Percentiles rank a stretch among this genome's conserved stretches.
phyloP scores from a whole-genome alignment of 768 basidiomycete genomes.

The Collybia nuda region DNA sequence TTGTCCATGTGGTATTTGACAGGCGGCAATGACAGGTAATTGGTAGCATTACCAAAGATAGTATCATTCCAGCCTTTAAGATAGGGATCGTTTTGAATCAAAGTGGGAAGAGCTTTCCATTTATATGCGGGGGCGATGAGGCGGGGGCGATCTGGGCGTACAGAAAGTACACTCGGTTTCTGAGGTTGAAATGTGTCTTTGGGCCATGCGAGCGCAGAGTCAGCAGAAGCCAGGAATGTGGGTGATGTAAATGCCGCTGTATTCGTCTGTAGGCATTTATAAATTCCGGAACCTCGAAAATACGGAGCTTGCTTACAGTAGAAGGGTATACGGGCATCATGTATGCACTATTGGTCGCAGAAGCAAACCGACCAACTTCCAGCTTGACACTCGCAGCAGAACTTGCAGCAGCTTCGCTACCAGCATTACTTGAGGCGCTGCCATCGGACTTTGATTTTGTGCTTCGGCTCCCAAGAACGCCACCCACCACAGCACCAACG shows the following conservation, averaged over 20 bases:
- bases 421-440: constrained; percentile 40
- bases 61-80: constrained; percentile 86
- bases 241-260: constrained; percentile 68
- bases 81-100: constrained; percentile 86
- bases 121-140: constrained; percentile 91
- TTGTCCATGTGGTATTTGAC: constrained; percentile 77
- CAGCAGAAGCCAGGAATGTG: constrained; percentile 63
- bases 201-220: constrained; percentile 68
- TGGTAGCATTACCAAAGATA: constrained; percentile 86
- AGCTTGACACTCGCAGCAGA: constrained; percentile 60
- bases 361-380: constrained; percentile 67
- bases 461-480: constrained; percentile 70
- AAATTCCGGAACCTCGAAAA: not conserved
- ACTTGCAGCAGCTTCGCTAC: constrained; percentile 46
- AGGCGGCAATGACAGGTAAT: constrained; percentile 62
- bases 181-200: constrained; percentile 72
- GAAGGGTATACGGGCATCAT: constrained; percentile 86
- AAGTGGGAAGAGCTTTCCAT: constrained; percentile 76
- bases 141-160: constrained; percentile 82
- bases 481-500: constrained; percentile 70
- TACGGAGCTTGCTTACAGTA: constrained; percentile 57
- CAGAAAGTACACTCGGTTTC: constrained; percentile 55
- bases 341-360: constrained; percentile 76
- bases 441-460: constrained; percentile 39
- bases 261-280: constrained; percentile 55